Base-by-base conservation (phyloP, 441 rosid genomes). In the Gossypium davidsonii region DNA sequence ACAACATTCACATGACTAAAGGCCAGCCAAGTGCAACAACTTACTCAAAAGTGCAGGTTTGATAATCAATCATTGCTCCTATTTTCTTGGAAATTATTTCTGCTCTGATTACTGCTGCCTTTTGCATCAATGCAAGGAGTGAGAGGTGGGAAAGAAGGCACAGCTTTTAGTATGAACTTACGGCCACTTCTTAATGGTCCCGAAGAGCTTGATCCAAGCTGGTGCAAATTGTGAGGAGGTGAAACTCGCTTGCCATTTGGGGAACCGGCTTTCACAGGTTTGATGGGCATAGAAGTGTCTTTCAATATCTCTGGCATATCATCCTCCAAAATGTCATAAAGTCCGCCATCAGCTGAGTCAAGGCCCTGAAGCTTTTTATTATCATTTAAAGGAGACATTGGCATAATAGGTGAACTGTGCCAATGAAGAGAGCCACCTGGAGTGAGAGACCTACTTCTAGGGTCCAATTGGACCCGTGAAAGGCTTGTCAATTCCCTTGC, bases 91-190 rank as follows among this genome's bases (percentile, higher is more conserved):
- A 64, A 18, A 37, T 66, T 67, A 15, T 25, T 62, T 66, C 37
- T 74, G 15, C 77, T 73, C 57, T 75, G 65, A 49, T 72, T 26
- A 20, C 60, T 52, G 73, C 63, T 58, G 63, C 70, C 70, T 63
- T 75, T 74, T 28, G 83, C 55, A 39, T 81, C 79, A 3, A 59
- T 56, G 63, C 85, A 79, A 25, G 89, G 90, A 26, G 84, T 85
- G 73, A 87, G 85, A 56, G 88, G 85, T 26, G 90, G 90, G 77
- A 85, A 81, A 56, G 91, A 81, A 21, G 91, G 87, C 57, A 89
- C 79, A 0, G 90, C 79, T 75, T 78, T 84, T 71, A 89, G 71
- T 60, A 89, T 80, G 79, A 89, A 89, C 79, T 79, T 89, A 53
- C 87, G 83, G 28, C 90, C 89, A 67, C 86, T 86, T 82, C 73